Conservation (phyloP, 768 basidiomycete species). For the Tubosaeta sp. region DNA sequence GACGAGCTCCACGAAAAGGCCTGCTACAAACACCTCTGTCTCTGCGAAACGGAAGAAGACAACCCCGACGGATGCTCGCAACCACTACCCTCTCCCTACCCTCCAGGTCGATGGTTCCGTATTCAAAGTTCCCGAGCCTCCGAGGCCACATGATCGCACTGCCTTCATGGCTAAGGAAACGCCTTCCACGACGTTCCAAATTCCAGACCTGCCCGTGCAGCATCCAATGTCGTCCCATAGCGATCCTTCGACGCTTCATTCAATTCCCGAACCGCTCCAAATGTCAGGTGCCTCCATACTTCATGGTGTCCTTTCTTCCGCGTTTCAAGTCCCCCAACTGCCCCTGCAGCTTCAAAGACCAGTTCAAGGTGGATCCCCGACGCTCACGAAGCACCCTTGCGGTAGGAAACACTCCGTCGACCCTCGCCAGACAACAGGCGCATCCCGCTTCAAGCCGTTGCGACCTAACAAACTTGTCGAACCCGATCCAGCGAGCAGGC, state of each 20-base stretch:
- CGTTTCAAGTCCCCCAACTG: slow-evolving; percentile 6
- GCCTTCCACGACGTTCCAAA: slow-evolving; percentile 2
- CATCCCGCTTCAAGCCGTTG: slow-evolving; percentile 18
- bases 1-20: slow-evolving; percentile 12
- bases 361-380: background rate
- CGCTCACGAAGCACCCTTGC: background rate
- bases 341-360: background rate
- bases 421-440: background rate
- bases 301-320: slow-evolving; percentile 1
- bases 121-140: slow-evolving; percentile 1
- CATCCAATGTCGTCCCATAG: background rate
- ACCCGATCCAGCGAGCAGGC: background rate
- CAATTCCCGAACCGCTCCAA: background rate
- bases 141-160: background rate
- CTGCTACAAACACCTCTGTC: slow-evolving; percentile 12
- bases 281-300: background rate
- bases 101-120: background rate
- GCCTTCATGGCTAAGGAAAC: background rate
- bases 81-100: background rate
- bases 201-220: slow-evolving; percentile 6
- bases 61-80: background rate
- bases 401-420: background rate
- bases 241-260: background rate
- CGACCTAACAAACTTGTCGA: background rate
- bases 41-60: slow-evolving; percentile 13